Conservation (phyloP, 768 basidiomycete species). For the Tremella fuciformis region DNA sequence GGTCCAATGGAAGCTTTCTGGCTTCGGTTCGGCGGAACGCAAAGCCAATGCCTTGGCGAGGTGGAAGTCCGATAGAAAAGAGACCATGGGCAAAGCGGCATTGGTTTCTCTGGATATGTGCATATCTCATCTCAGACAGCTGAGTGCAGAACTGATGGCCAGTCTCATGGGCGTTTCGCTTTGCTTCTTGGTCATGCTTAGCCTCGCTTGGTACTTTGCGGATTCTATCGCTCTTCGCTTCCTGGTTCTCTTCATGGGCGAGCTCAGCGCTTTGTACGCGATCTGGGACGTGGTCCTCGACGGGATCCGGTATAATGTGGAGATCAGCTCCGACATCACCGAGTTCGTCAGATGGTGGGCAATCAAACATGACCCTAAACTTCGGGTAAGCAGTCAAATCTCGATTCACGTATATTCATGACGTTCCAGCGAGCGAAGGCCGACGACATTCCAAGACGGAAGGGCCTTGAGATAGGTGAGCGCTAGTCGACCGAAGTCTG, state of each 20-base stretch:
- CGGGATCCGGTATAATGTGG: slow-evolving; percentile 23
- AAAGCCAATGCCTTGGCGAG: neutral
- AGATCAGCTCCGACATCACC: slow-evolving; percentile 23
- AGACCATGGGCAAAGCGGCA: slow-evolving; percentile 2
- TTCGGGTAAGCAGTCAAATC: too few species aligned
- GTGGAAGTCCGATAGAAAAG: neutral
- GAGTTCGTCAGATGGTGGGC: slow-evolving; percentile 22
- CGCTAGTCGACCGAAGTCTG: neutral
- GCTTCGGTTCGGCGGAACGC: slow-evolving; percentile 3
- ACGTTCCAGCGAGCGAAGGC: neutral
- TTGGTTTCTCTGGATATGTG: neutral
- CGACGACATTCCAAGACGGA: neutral
- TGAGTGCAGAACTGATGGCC: neutral
- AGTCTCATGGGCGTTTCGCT: slow-evolving; percentile 3
- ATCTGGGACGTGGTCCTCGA: slow-evolving; percentile 38
- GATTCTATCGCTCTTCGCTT: slow-evolving; percentile 42
- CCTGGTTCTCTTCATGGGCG: slow-evolving; percentile 39
- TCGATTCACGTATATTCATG: too few species aligned
- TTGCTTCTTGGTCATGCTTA: slow-evolving; percentile 13
- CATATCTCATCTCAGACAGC: neutral
- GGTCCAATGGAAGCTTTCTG: neutral
- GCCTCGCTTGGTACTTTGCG: slow-evolving; percentile 28
- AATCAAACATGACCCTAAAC: neutral
- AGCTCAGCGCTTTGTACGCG: slow-evolving; percentile 35
- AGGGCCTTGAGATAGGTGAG: slow-evolving; percentile 7